These are phyloP conservation scores for Penicillium paxilli DNA, from an alignment of 495 filamentous ascomycete species.

Conservation along the genomic window DNA sequence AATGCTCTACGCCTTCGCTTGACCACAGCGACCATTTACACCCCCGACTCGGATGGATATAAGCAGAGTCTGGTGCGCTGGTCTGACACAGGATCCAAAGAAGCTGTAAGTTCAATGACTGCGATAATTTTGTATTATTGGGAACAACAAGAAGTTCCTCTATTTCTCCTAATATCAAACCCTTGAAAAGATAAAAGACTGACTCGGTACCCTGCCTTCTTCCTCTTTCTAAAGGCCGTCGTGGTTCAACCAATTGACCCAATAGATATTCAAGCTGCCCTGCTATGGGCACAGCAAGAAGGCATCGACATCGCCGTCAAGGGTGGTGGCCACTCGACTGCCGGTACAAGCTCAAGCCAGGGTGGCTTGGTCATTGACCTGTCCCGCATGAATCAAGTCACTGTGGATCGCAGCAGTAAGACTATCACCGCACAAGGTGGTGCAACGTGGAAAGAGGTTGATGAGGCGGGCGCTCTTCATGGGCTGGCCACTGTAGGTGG, in stretches of 20 bases:
- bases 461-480: slow-evolving; percentile 46
- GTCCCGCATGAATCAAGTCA: slow-evolving; percentile 48
- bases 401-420: slow-evolving; percentile 40
- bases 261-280: slow-evolving; percentile 37
- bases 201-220: too few relatives aligned
- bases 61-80: slow-evolving; percentile 33
- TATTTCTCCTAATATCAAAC: too few relatives aligned
- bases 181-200: too few relatives aligned
- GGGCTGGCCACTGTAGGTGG: slow-evolving; percentile 59
- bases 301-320: slow-evolving; percentile 48
- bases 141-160: too few relatives aligned
- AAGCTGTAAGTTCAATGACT: slow-evolving; percentile 36
- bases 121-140: too few relatives aligned
- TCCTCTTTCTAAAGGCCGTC: slow-evolving; percentile 25
- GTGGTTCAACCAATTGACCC: slow-evolving; percentile 39
- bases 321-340: slow-evolving; percentile 55
- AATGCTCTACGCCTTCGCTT: slow-evolving; percentile 22
- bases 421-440: slow-evolving; percentile 55
- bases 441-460: slow-evolving; percentile 56
- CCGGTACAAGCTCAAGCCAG: slow-evolving; percentile 47
- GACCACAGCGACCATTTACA: slow-evolving; percentile 22
- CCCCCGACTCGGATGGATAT: slow-evolving; percentile 31
- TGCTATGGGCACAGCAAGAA: slow-evolving; percentile 45
- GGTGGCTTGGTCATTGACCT: slow-evolving; percentile 58
- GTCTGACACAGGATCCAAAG: slow-evolving; percentile 37